Percentiles rank a stretch among this genome's conserved stretches.
Conservation (phyloP, 768 basidiomycete genomes). For the Kwoniella pini region DNA sequence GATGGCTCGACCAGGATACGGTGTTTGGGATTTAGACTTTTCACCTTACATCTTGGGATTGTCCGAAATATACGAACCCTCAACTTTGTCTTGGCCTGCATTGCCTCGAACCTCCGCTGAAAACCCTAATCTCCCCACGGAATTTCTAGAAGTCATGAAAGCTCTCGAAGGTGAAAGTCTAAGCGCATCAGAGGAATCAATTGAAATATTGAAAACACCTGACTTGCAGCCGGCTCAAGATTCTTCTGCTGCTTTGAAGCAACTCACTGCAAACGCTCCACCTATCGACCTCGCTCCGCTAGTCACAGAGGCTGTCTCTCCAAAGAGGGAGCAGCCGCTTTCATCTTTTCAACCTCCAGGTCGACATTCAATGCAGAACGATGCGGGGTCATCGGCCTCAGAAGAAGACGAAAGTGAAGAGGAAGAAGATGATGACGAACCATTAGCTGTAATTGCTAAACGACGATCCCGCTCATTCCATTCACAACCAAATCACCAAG, state of each 20-base stretch:
- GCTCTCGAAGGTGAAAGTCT: conserved; percentile 1
- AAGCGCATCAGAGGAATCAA: neutral
- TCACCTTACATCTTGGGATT: conserved; percentile 39
- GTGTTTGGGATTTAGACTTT: conserved; percentile 46
- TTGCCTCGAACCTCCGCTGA: conserved; percentile 25
- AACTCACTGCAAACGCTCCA: conserved; percentile 7
- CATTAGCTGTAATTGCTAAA: conserved; percentile 11
- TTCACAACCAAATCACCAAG: conserved; percentile 4
- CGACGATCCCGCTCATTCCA: conserved; percentile 15
- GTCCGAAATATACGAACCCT: conserved; percentile 26
- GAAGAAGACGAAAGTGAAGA: conserved; percentile 24
- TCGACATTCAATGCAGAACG: neutral
- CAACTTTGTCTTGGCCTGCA: conserved; percentile 24
- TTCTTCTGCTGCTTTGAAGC: neutral
- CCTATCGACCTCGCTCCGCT: neutral
- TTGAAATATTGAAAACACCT: neutral
- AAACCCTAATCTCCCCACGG: conserved; percentile 3
- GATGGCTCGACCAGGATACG: conserved; percentile 44
- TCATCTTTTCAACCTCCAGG: conserved; percentile 29
- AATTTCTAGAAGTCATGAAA: conserved; percentile 14
- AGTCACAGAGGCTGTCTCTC: conserved; percentile 5
- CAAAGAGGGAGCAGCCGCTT: conserved; percentile 1
- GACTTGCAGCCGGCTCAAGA: neutral
- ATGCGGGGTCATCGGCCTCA: neutral
- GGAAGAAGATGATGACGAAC: conserved; percentile 26